Evolutionary conservation across 2,329 filamentous ascomycete species (phyloP).

Genomic region (Dactylonectria estremocensis): DNA sequence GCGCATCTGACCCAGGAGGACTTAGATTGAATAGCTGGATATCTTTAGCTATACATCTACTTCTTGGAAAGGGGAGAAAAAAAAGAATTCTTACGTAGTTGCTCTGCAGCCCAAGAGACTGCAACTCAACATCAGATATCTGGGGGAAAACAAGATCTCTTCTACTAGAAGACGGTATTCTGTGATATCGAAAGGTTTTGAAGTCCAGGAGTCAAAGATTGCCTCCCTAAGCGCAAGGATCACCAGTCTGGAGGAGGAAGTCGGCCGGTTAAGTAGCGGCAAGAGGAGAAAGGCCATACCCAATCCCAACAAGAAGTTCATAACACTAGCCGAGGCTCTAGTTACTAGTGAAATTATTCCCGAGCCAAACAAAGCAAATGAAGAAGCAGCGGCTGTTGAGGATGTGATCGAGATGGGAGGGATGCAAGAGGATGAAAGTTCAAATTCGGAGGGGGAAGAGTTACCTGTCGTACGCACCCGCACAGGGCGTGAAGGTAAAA

Average conservation of each 20-base stretch:
- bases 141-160: not conserved
- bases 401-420: too few species aligned
- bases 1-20: too few species aligned
- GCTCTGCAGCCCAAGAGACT: too few species aligned
- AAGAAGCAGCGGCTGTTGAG: too few species aligned
- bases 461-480: not conserved
- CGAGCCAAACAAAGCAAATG: not conserved
- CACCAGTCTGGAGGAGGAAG: not conserved
- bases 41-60: too few species aligned
- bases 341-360: not conserved
- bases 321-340: not conserved
- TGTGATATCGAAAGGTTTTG: too few species aligned
- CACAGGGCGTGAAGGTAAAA: slow-evolving; percentile 3
- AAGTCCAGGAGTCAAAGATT: too few species aligned
- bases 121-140: not conserved
- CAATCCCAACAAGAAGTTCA: slow-evolving; percentile 3
- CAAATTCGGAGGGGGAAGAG: too few species aligned
- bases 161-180: not conserved
- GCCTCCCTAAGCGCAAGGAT: not conserved
- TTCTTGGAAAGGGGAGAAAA: too few species aligned
- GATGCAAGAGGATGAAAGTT: too few species aligned
- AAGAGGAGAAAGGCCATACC: slow-evolving; percentile 1
- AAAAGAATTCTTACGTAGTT: too few species aligned
- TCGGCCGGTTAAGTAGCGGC: not conserved
- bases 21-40: too few species aligned